Evolutionary conservation across 257 asterid species (phyloP).

Genomic region (Solanum acaule): DNA sequence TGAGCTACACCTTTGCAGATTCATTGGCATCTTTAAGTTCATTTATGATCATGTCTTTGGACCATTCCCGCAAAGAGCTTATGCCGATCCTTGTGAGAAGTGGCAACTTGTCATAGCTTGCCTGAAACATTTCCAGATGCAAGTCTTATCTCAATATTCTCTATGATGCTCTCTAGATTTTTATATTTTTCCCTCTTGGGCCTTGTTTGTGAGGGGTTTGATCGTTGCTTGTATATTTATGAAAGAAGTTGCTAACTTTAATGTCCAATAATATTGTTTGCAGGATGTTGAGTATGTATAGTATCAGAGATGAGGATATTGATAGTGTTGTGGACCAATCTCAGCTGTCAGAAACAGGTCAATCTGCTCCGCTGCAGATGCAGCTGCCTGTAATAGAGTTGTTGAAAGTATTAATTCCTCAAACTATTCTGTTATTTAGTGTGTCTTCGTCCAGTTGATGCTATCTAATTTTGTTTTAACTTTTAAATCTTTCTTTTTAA

Average conservation of each 20-base stretch:
- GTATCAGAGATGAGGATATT: conserved; percentile 66
- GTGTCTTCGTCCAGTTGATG: neutral
- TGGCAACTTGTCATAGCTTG: conserved; percentile 91
- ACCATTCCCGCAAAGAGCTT: conserved; percentile 97
- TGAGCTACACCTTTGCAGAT: conserved; percentile 38
- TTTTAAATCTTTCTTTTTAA: neutral
- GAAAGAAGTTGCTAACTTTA: conserved; percentile 6
- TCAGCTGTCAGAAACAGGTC: conserved; percentile 45
- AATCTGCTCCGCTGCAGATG: conserved; percentile 47
- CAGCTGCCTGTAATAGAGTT: conserved; percentile 83
- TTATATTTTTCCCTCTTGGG: neutral
- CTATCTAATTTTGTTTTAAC: neutral
- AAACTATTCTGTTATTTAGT: neutral
- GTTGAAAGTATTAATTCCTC: conserved; percentile 55
- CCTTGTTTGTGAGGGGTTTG: neutral
- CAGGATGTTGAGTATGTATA: conserved; percentile 92
- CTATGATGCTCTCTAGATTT: neutral
- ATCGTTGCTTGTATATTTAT: neutral
- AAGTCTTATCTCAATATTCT: conserved; percentile 14
- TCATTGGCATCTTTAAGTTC: conserved; percentile 91
- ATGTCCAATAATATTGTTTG: conserved; percentile 15
- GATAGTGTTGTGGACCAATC: conserved; percentile 54
- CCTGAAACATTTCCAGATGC: conserved; percentile 83
- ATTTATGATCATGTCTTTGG: conserved; percentile 88
- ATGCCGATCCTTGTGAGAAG: conserved; percentile 84